Evolutionary conservation across 768 basidiomycete genomes (phyloP).

Genomic region (Calocera cornea): DNA sequence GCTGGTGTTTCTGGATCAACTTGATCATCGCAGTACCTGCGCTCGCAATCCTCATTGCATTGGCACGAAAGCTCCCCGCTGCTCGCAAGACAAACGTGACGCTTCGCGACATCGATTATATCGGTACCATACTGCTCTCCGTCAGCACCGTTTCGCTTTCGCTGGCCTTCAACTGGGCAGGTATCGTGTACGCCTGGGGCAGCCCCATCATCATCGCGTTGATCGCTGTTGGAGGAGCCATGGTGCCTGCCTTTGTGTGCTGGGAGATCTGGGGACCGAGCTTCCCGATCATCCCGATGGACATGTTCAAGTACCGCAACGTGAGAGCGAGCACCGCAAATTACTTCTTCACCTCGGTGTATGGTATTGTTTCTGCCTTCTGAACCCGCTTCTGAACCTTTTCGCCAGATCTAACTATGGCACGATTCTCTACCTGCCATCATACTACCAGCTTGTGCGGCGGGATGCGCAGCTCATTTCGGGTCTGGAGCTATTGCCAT

Average conservation of each 20-base stretch:
- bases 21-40: constrained; percentile 20
- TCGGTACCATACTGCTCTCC: background rate
- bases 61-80: background rate
- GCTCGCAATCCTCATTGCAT: background rate
- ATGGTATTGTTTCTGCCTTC: background rate
- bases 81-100: background rate
- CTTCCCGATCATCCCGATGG: background rate
- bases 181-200: background rate
- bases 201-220: background rate
- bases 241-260: background rate
- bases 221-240: background rate
- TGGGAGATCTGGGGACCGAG: background rate
- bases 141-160: background rate
- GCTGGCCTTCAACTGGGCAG: background rate
- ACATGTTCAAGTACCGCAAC: background rate
- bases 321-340: background rate
- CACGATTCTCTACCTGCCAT: background rate
- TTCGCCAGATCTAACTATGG: background rate
- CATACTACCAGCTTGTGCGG: background rate
- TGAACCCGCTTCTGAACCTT: background rate
- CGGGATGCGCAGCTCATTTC: background rate
- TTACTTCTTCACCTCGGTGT: background rate
- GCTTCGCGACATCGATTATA: background rate
- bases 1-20: constrained; percentile 64
- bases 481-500: background rate